Conservation (phyloP, 352 stramenopile genomes). For the Elongisporangium anandrum region DNA sequence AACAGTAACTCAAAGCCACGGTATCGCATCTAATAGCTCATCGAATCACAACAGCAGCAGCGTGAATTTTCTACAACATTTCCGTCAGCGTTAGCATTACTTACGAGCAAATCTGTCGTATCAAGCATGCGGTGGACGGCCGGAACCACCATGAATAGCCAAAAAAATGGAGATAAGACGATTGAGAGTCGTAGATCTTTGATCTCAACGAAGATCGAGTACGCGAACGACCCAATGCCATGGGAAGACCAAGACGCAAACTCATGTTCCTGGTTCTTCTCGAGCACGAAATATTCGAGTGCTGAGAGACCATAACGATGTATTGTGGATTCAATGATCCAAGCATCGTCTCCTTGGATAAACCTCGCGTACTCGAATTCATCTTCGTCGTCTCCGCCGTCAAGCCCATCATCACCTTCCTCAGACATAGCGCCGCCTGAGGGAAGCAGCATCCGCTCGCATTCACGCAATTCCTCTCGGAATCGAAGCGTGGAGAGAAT, state of each 20-base stretch:
- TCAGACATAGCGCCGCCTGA: slow-evolving; percentile 9
- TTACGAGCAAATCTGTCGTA: slow-evolving; percentile 25
- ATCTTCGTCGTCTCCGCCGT: slow-evolving; percentile 4
- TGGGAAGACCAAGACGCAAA: slow-evolving; percentile 58
- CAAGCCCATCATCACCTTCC: slow-evolving; percentile 26
- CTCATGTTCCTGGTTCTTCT: slow-evolving; percentile 39
- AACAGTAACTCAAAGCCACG: slow-evolving; percentile 26
- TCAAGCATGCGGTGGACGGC: slow-evolving; percentile 38
- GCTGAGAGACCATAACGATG: slow-evolving; percentile 21
- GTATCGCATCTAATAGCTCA: slow-evolving; percentile 20
- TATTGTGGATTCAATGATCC: slow-evolving; percentile 27
- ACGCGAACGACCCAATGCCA: slow-evolving; percentile 35
- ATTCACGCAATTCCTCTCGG: slow-evolving; percentile 43
- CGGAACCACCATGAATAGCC: slow-evolving; percentile 36
- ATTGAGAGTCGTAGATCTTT: slow-evolving; percentile 2
- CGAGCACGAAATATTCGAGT: slow-evolving; percentile 52
- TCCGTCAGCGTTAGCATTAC: neutral
- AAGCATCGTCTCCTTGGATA: slow-evolving; percentile 16
- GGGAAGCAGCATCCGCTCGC: slow-evolving; percentile 32
- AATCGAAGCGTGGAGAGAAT: slow-evolving; percentile 52
- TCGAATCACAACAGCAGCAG: neutral
- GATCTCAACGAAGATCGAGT: slow-evolving; percentile 20
- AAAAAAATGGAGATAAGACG: slow-evolving; percentile 35
- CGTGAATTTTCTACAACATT: neutral
- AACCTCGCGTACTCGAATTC: slow-evolving; percentile 9